phyloP scores from a whole-genome alignment of 2,329 filamentous ascomycete species.

The Exophiala alcalophila region DNA sequence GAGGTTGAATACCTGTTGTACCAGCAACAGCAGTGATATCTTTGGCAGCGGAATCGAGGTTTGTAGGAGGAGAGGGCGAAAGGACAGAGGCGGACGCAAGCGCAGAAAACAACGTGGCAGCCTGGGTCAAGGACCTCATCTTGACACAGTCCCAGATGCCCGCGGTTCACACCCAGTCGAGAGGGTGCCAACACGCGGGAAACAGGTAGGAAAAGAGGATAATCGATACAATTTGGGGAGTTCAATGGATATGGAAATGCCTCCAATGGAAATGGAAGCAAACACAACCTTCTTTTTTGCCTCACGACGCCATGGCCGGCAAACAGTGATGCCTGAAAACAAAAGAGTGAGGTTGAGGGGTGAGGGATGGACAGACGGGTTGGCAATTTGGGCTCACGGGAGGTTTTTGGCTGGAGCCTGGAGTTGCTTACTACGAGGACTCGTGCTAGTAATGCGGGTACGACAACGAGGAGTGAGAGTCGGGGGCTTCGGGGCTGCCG shows the following conservation, averaged over 20 bases:
- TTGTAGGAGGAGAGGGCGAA: conserved; percentile 11
- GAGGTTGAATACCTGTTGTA: conserved; percentile 26
- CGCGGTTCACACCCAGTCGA: too few species aligned
- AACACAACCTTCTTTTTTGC: conserved; percentile 4
- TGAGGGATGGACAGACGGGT: background rate
- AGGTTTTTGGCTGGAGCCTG: conserved; percentile 24
- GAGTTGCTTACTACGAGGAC: conserved; percentile 1
- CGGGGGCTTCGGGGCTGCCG: too few species aligned
- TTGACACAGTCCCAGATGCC: too few species aligned
- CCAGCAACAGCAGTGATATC: conserved; percentile 28
- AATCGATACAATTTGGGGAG: too few species aligned
- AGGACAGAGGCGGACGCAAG: conserved; percentile 20
- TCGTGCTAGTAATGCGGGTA: too few species aligned
- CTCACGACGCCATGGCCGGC: conserved; percentile 16
- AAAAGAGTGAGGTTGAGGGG: background rate
- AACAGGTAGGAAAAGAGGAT: too few species aligned
- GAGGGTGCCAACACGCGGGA: too few species aligned
- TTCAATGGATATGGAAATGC: conserved; percentile 3
- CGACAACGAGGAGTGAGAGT: too few species aligned
- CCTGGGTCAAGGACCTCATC: conserved; percentile 20
- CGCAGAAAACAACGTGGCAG: conserved; percentile 21
- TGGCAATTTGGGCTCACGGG: background rate
- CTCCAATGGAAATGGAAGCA: conserved; percentile 8
- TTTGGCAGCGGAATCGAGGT: conserved; percentile 5
- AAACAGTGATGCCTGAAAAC: conserved; percentile 10